Evolutionary conservation across 2,329 filamentous ascomycete genomes (phyloP).

Genomic region (Trichoderma sp.): DNA sequence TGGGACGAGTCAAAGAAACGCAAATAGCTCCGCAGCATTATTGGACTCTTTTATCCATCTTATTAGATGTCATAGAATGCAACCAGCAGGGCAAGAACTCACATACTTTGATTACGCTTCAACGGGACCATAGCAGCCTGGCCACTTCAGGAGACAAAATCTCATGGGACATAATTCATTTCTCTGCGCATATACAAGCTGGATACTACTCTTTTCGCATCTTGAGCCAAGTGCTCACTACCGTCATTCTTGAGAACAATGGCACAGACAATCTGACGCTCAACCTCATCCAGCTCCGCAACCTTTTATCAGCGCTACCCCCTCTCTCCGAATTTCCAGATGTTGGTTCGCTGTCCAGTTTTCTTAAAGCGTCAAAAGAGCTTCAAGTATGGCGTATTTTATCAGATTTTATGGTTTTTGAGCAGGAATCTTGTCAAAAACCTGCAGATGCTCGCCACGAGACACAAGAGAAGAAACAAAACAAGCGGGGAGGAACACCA

Average conservation of each 20-base stretch:
- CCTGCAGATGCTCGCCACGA: not conserved
- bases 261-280: not conserved
- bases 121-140: constrained; percentile 17
- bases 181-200: constrained; percentile 63
- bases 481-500: not conserved
- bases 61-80: constrained; percentile 39
- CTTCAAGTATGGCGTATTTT: constrained; percentile 28
- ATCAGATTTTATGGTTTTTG: constrained; percentile 32
- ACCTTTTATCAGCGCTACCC: constrained; percentile 36
- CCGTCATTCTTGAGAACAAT: constrained; percentile 25
- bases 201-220: constrained; percentile 64
- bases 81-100: constrained; percentile 37
- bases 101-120: constrained; percentile 34
- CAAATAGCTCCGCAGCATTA: constrained; percentile 12
- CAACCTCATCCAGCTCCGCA: constrained; percentile 30
- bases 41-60: constrained; percentile 38
- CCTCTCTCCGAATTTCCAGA: constrained; percentile 36
- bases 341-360: constrained; percentile 29
- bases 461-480: not conserved
- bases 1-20: constrained; percentile 27
- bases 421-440: constrained; percentile 1
- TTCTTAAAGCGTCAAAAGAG: constrained; percentile 32
- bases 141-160: constrained; percentile 12
- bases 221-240: constrained; percentile 45
- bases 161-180: constrained; percentile 63